Evolutionary conservation across 495 filamentous ascomycete species (phyloP).

Genomic region (Tuber aestivum): DNA sequence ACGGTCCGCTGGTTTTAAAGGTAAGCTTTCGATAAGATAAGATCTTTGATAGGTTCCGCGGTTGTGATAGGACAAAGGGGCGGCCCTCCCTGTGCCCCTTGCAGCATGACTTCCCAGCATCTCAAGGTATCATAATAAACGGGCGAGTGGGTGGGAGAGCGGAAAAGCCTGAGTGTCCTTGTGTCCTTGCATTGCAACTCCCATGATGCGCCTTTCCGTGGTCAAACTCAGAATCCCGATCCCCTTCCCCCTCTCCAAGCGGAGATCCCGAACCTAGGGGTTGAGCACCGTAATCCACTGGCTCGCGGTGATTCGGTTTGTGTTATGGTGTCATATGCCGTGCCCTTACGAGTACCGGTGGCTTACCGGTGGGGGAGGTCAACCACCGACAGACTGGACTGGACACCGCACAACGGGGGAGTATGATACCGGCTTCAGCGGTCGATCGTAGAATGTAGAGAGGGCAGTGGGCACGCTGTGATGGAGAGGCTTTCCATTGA

Average conservation of each 20-base stretch:
- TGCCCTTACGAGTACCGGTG: too few relatives aligned
- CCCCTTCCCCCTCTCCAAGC: neutral
- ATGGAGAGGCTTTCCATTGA: neutral
- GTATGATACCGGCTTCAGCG: neutral
- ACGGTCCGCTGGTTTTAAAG: neutral
- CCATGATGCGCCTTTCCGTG: constrained; percentile 4
- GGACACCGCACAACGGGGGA: neutral
- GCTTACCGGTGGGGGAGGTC: neutral
- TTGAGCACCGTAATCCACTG: neutral
- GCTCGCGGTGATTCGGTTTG: neutral
- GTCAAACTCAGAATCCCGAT: neutral
- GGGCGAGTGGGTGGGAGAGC: neutral
- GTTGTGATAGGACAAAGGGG: neutral
- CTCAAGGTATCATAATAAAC: too few relatives aligned
- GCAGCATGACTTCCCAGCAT: neutral
- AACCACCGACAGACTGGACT: neutral
- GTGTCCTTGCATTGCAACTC: neutral
- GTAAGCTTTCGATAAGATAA: neutral
- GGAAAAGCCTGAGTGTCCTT: neutral
- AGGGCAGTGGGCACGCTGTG: neutral
- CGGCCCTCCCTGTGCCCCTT: neutral
- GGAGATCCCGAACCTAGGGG: neutral
- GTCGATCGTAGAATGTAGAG: neutral
- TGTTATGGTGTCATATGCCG: too few relatives aligned
- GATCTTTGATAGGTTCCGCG: neutral